Conservation (phyloP, 2,329 filamentous ascomycete species). For the Colletotrichum eleusines region DNA sequence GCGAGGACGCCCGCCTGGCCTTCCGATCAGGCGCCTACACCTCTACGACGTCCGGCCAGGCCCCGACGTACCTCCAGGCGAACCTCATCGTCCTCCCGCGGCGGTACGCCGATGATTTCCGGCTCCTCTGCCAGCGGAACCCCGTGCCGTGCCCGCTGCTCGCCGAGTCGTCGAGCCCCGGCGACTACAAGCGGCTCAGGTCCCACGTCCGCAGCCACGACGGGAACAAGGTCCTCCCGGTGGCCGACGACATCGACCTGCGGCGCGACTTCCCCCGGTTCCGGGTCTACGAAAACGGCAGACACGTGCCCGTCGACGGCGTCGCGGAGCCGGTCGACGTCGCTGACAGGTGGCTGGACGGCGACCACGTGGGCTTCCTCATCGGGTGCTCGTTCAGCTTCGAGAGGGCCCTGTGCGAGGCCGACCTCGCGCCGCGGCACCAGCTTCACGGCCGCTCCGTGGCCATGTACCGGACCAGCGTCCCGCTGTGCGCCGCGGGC, state of each 20-base stretch:
- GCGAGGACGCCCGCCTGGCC: constrained; percentile 56
- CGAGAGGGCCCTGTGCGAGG: constrained; percentile 65
- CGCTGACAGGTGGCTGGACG: constrained; percentile 62
- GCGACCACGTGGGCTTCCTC: constrained; percentile 70
- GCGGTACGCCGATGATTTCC: constrained; percentile 68
- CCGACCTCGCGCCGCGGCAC: constrained; percentile 66
- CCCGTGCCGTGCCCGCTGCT: constrained; percentile 73
- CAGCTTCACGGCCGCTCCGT: constrained; percentile 62
- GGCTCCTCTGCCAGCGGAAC: constrained; percentile 69
- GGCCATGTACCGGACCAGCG: constrained; percentile 70
- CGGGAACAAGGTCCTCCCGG: constrained; percentile 45
- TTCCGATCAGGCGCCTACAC: constrained; percentile 56
- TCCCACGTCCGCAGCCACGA: constrained; percentile 46
- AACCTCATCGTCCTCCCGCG: constrained; percentile 72
- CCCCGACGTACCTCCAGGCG: constrained; percentile 69
- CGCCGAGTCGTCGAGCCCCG: constrained; percentile 61
- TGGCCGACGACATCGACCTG: constrained; percentile 62
- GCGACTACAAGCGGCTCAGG: constrained; percentile 55
- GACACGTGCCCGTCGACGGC: constrained; percentile 47
- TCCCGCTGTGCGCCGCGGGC: constrained; percentile 68
- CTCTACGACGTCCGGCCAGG: constrained; percentile 65
- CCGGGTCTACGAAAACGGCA: constrained; percentile 66
- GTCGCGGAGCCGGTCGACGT: constrained; percentile 55
- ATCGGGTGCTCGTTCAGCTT: constrained; percentile 76
- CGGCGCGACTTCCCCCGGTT: constrained; percentile 69